phyloP scores from a whole-genome alignment of 805 yeast species.

The Metschnikowia lunata region DNA sequence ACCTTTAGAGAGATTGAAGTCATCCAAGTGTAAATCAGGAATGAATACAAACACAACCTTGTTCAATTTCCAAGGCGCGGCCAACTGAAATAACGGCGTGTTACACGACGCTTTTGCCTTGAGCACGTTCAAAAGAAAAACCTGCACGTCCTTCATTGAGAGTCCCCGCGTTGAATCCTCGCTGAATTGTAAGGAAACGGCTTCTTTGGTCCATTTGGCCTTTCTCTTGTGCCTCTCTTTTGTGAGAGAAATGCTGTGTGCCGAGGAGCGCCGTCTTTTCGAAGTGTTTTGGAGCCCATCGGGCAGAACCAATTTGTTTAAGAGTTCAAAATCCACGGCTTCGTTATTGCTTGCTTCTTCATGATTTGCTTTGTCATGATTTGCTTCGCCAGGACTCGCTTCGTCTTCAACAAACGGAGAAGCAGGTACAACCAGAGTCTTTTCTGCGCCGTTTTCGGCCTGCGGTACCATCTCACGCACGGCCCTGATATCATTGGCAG shows the following conservation, averaged over 20 bases:
- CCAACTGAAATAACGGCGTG: slow-evolving; percentile 7
- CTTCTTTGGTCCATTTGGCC: slow-evolving; percentile 28
- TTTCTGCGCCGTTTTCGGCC: slow-evolving; percentile 7
- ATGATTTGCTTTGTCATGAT: background rate
- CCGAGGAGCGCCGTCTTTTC: slow-evolving; percentile 40
- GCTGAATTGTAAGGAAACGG: slow-evolving; percentile 11
- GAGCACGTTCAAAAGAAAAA: slow-evolving; percentile 6
- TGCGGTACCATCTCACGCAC: slow-evolving; percentile 9
- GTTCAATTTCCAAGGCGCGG: slow-evolving; percentile 11
- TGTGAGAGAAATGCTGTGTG: slow-evolving; percentile 21
- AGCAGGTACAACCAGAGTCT: slow-evolving; percentile 15
- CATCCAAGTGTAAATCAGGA: slow-evolving; percentile 56
- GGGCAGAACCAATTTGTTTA: background rate
- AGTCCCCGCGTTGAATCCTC: background rate
- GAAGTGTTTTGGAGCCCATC: background rate
- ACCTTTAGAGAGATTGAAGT: slow-evolving; percentile 12
- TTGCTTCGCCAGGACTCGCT: slow-evolving; percentile 11
- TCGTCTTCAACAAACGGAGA: slow-evolving; percentile 21
- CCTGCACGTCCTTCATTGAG: slow-evolving; percentile 8
- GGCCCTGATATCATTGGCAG: slow-evolving; percentile 1
- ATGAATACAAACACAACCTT: slow-evolving; percentile 55
- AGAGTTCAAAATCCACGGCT: background rate
- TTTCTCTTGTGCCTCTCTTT: slow-evolving; percentile 27
- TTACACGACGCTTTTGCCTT: slow-evolving; percentile 5
- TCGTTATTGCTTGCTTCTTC: background rate